Evolutionary conservation across 108 stramenopile species (phyloP).

Genomic region (Schizochytrium sp.): DNA sequence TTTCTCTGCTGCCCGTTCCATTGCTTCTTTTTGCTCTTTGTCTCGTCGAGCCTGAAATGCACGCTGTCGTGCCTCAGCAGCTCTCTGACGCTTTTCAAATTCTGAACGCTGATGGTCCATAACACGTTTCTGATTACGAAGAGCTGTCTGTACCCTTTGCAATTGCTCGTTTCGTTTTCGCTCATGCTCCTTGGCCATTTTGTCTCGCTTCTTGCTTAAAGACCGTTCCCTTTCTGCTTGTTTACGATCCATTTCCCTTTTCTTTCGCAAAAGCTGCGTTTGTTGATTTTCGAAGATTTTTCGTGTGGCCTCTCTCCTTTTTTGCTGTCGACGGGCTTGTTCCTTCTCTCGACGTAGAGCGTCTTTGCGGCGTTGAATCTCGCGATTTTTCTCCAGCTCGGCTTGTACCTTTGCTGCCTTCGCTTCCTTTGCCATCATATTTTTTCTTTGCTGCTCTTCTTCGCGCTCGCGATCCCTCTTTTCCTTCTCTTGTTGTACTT

Average conservation of each 20-base stretch:
- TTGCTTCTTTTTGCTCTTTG: neutral
- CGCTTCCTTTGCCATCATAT: neutral
- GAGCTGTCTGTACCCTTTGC: neutral
- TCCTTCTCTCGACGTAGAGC: neutral
- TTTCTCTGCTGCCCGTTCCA: neutral
- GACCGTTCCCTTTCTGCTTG: neutral
- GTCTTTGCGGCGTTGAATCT: neutral
- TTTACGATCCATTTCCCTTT: slow-evolving; percentile 8
- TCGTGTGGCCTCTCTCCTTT: neutral
- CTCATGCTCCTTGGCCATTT: neutral
- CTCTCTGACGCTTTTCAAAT: neutral
- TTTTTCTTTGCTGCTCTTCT: neutral
- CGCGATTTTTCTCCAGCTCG: neutral
- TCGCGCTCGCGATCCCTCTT: slow-evolving; percentile 4
- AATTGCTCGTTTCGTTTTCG: neutral
- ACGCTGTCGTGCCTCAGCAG: neutral
- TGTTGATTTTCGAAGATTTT: slow-evolving; percentile 22
- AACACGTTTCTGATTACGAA: neutral
- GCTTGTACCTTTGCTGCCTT: slow-evolving; percentile 15
- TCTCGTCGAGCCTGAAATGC: neutral
- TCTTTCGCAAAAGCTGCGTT: slow-evolving; percentile 28
- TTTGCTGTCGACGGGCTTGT: neutral
- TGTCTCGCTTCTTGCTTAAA: neutral
- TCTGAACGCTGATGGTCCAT: neutral
- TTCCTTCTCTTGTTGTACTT: neutral